These are phyloP conservation scores for Papiliotrema laurentii DNA, from an alignment of 1,284 basidiomycete genomes.

Conservation along the genomic window DNA sequence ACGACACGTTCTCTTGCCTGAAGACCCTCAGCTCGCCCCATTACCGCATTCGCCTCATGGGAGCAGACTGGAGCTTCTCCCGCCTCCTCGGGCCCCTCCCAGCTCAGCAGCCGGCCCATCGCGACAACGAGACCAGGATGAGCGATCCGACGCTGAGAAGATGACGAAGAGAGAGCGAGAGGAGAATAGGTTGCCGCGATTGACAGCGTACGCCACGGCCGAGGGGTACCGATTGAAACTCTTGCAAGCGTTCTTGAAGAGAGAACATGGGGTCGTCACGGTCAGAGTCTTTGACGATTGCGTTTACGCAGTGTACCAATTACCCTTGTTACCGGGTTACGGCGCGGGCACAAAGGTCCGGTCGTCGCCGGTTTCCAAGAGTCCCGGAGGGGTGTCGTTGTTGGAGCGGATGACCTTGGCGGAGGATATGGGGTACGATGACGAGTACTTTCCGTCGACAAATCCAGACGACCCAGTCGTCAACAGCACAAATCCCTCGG, in stretches of 20 bases:
- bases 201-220: slow-evolving; percentile 83
- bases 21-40: slow-evolving; percentile 82
- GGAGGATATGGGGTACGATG: slow-evolving; percentile 85
- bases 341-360: slow-evolving; percentile 77
- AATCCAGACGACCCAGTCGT: slow-evolving; percentile 15
- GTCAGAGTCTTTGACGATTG: slow-evolving; percentile 85
- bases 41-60: slow-evolving; percentile 49
- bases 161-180: slow-evolving; percentile 66
- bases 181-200: slow-evolving; percentile 67
- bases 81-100: slow-evolving; percentile 15
- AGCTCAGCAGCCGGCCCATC: background rate
- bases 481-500: slow-evolving; percentile 31
- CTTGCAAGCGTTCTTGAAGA: slow-evolving; percentile 71
- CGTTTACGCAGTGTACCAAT: slow-evolving; percentile 84
- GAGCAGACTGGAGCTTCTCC: slow-evolving; percentile 16
- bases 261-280: slow-evolving; percentile 87
- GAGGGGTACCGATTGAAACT: slow-evolving; percentile 76
- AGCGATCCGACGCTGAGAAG: slow-evolving; percentile 45
- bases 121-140: slow-evolving; percentile 25
- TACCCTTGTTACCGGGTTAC: slow-evolving; percentile 87
- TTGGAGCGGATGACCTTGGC: slow-evolving; percentile 71
- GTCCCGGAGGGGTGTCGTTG: slow-evolving; percentile 58
- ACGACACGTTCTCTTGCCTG: slow-evolving; percentile 85
- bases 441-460: slow-evolving; percentile 62
- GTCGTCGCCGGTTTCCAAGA: slow-evolving; percentile 66